These are phyloP conservation scores for Protomyces gravidus DNA, from an alignment of 1,139 yeast species.

Conservation along the genomic window DNA sequence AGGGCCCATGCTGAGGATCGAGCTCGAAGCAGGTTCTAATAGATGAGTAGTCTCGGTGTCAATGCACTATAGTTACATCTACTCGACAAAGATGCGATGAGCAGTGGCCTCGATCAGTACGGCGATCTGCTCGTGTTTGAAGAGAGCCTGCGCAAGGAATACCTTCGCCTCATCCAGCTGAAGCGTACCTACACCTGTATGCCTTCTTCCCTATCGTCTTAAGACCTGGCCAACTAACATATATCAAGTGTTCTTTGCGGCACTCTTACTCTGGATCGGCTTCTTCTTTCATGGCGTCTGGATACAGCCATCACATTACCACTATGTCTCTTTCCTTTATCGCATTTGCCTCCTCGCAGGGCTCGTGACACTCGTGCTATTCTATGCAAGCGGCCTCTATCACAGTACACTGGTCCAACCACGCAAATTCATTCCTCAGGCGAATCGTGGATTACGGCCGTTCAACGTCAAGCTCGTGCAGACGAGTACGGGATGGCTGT, in stretches of 20 bases:
- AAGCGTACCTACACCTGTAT: constrained; percentile 19
- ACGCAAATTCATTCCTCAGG: constrained; percentile 29
- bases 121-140: constrained; percentile 28
- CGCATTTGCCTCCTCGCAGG: constrained; percentile 26
- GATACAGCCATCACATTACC: constrained; percentile 8
- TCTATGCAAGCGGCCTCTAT: constrained; percentile 28
- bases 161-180: constrained; percentile 11
- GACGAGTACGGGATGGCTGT: constrained; percentile 20
- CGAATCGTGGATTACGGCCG: constrained; percentile 27
- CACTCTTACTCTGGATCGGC: constrained; percentile 20
- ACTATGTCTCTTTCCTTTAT: constrained; percentile 24
- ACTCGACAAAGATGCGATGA: too few relatives aligned
- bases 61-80: too few relatives aligned
- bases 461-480: constrained; percentile 27
- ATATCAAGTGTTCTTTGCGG: constrained; percentile 21
- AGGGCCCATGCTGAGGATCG: too few relatives aligned
- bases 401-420: constrained; percentile 25
- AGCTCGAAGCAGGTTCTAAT: too few relatives aligned
- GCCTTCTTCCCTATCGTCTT: background rate
- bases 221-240: background rate
- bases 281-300: constrained; percentile 14
- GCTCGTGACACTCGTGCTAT: constrained; percentile 23
- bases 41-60: too few relatives aligned
- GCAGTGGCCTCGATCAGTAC: constrained; percentile 11
- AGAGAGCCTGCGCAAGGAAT: constrained; percentile 28